Conservation (phyloP, 1,139 yeast genomes). For the Suhomyces terraborum region DNA sequence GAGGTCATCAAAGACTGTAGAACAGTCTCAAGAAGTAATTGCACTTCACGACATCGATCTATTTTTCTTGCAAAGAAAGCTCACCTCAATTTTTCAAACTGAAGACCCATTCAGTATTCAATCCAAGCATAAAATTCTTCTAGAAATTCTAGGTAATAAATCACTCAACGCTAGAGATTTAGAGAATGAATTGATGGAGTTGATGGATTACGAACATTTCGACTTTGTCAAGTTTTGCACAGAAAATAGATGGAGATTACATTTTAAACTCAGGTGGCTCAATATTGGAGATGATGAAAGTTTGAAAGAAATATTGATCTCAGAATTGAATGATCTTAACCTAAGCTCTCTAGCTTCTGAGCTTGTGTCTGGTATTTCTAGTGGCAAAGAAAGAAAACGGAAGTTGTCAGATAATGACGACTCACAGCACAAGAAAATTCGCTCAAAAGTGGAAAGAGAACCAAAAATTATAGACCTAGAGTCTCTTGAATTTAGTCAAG, state of each 20-base stretch:
- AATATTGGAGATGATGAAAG: conserved; percentile 35
- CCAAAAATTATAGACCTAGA: conserved; percentile 68
- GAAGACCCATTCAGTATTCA: conserved; percentile 22
- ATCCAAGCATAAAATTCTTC: conserved; percentile 19
- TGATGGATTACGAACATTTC: conserved; percentile 53
- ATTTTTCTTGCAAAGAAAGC: conserved; percentile 28
- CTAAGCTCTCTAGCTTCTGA: conserved; percentile 31
- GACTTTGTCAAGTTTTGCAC: conserved; percentile 52
- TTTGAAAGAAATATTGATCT: conserved; percentile 29
- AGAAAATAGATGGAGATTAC: conserved; percentile 54
- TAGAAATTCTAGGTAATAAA: conserved; percentile 20
- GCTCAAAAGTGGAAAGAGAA: conserved; percentile 22
- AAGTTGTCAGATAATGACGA: conserved; percentile 15
- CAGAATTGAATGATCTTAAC: conserved; percentile 27
- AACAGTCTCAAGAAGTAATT: conserved; percentile 5
- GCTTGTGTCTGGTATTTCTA: conserved; percentile 19
- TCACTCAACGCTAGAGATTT: conserved; percentile 41
- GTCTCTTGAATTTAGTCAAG: conserved; percentile 67
- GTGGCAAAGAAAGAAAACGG: conserved; percentile 19
- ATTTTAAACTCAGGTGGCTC: conserved; percentile 54
- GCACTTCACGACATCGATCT: conserved; percentile 28
- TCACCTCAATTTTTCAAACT: conserved; percentile 17
- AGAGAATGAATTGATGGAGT: conserved; percentile 53
- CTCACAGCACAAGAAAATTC: conserved; percentile 10
- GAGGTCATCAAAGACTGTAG: not conserved